Conservation (phyloP, 345 rosid genomes). For the Salix caprea region DNA sequence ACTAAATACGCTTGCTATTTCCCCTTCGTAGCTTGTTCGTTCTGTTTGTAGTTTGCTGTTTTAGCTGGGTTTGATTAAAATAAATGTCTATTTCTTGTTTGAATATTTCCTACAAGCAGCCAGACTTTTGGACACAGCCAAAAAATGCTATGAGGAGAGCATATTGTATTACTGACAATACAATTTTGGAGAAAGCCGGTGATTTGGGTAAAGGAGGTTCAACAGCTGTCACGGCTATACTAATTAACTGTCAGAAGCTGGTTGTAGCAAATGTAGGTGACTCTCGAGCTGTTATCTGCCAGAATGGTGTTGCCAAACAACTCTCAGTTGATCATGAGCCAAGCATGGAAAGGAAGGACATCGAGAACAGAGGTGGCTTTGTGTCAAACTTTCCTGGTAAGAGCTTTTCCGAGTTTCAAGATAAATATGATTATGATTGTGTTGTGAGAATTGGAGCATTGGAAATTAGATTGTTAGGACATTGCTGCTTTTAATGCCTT, state of each 20-base stretch:
- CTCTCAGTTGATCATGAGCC: conserved; percentile 93
- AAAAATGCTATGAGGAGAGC: conserved; percentile 68
- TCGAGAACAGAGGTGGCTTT: conserved; percentile 84
- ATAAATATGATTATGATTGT: background rate
- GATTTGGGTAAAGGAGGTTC: conserved; percentile 90
- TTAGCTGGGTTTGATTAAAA: background rate
- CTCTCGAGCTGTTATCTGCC: conserved; percentile 82
- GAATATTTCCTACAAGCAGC: conserved; percentile 30
- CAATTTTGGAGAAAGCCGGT: conserved; percentile 59
- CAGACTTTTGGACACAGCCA: conserved; percentile 71
- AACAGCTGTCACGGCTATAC: conserved; percentile 86
- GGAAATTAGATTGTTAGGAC: background rate
- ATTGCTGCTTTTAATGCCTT: background rate
- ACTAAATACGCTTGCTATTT: background rate
- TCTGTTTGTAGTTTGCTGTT: background rate
- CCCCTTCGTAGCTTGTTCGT: background rate
- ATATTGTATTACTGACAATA: conserved; percentile 57
- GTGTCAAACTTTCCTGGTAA: conserved; percentile 86
- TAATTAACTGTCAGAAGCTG: conserved; percentile 65
- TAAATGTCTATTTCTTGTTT: background rate
- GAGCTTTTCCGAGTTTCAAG: background rate
- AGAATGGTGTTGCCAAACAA: conserved; percentile 62
- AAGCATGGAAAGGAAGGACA: conserved; percentile 50
- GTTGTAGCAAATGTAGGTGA: conserved; percentile 93
- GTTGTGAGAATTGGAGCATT: background rate